A percentile compares a stretch with the other conserved stretches of the same genome.
phyloP scores from a whole-genome alignment of 106 monocot species.

The Dioscorea zingiberensis region DNA sequence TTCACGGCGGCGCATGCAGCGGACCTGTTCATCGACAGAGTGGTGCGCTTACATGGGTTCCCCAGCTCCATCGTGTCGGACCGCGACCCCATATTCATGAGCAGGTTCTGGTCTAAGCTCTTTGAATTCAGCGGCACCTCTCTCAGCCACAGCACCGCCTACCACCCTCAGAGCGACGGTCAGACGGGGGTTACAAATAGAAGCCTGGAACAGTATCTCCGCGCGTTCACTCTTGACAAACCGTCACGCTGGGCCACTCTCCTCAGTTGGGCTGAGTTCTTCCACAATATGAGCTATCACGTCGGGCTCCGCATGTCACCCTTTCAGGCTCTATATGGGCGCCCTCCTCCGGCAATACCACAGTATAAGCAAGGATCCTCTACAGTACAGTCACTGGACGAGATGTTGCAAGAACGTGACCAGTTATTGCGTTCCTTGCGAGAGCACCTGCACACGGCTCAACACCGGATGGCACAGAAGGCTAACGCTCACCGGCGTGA shows the following conservation, averaged over 20 bases:
- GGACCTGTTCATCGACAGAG: neutral
- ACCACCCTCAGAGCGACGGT: no score
- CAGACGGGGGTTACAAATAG: no score
- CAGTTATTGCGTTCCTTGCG: neutral
- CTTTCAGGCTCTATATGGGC: slow-evolving; percentile 5
- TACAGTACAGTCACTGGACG: neutral
- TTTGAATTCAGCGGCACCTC: neutral
- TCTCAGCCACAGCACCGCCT: no score
- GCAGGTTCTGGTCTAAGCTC: slow-evolving; percentile 1
- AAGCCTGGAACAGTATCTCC: neutral
- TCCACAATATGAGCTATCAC: neutral
- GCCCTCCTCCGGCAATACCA: neutral
- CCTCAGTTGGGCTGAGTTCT: neutral
- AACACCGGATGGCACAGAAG: neutral
- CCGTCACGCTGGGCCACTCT: neutral
- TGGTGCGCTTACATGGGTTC: neutral
- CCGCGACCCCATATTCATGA: slow-evolving; percentile 5
- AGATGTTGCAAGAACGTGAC: neutral
- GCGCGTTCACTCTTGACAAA: neutral
- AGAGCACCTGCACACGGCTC: neutral
- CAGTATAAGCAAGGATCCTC: no score
- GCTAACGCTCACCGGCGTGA: no score
- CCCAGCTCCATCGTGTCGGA: neutral
- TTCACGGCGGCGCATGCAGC: no score
- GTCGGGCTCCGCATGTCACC: neutral